These are phyloP conservation scores for Eimeria necatrix DNA, from an alignment of 169 alveolate genomes.

Conservation along the genomic window DNA sequence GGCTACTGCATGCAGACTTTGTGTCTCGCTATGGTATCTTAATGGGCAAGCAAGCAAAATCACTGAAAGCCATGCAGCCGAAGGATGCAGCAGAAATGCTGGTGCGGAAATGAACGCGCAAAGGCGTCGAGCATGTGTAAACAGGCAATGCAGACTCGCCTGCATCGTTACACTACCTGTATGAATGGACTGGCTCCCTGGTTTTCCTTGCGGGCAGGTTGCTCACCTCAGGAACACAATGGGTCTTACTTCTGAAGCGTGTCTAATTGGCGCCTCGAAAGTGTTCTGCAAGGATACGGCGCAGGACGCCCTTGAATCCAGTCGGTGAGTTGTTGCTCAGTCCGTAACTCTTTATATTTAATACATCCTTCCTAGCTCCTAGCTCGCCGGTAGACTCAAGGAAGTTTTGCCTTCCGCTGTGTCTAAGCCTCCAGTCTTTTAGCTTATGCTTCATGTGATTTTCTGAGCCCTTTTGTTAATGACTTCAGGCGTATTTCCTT, in stretches of 20 bases:
- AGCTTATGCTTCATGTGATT: neutral
- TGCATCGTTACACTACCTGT: too few species aligned
- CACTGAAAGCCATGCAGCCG: conserved; percentile 11
- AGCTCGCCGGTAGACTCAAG: too few species aligned
- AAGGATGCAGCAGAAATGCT: neutral
- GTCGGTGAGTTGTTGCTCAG: neutral
- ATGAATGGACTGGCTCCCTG: too few species aligned
- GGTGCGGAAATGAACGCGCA: neutral
- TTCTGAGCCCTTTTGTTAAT: too few species aligned
- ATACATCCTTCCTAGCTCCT: neutral
- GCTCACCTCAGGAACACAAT: neutral
- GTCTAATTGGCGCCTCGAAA: conserved; percentile 55
- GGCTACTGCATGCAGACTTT: conserved; percentile 55
- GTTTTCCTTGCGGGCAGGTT: neutral
- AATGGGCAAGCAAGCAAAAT: neutral
- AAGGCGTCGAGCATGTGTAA: too few species aligned
- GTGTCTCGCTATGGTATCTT: conserved; percentile 42
- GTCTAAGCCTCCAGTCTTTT: neutral
- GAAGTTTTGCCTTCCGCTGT: too few species aligned
- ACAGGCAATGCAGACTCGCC: too few species aligned
- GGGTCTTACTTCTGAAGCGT: neutral
- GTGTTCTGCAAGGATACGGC: conserved; percentile 23
- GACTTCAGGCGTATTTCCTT: conserved; percentile 1
- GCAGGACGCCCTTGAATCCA: conserved; percentile 24
- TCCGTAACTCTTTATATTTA: neutral